Percentiles rank a stretch among this genome's conserved stretches.
These are phyloP conservation scores for Grigorovia jiainica DNA, from an alignment of 805 yeast genomes.

Conservation along the genomic window DNA sequence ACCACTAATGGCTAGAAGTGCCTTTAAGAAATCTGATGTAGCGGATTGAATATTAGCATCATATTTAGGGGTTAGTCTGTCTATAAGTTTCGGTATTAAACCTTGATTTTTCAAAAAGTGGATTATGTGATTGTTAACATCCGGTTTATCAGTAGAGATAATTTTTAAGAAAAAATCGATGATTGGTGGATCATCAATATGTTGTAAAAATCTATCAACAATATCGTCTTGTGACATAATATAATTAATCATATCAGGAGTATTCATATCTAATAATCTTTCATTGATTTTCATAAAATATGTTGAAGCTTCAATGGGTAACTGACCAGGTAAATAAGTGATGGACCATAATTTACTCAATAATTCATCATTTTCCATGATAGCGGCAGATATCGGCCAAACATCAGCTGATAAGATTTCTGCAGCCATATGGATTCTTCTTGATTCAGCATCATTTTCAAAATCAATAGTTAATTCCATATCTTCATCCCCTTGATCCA, in stretches of 20 bases:
- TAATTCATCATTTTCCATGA: conserved; percentile 62
- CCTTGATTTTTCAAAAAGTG: conserved; percentile 64
- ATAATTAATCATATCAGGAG: conserved; percentile 66
- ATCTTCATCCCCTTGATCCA: conserved; percentile 19
- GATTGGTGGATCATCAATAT: conserved; percentile 85
- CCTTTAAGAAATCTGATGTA: conserved; percentile 90
- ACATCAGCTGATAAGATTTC: conserved; percentile 87
- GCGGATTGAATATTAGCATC: conserved; percentile 78
- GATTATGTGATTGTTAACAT: conserved; percentile 78
- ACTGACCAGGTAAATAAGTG: conserved; percentile 56
- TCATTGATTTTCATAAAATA: conserved; percentile 89
- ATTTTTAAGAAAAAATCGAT: conserved; percentile 88
- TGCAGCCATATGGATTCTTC: conserved; percentile 64
- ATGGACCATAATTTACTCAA: conserved; percentile 71
- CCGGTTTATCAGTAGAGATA: conserved; percentile 88
- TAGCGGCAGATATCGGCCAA: conserved; percentile 87
- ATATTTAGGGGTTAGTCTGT: conserved; percentile 57
- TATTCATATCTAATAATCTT: conserved; percentile 78
- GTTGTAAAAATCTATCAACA: conserved; percentile 72
- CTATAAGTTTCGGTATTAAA: conserved; percentile 63
- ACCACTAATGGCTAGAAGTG: conserved; percentile 87
- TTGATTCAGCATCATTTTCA: conserved; percentile 30
- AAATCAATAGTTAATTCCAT: conserved; percentile 30
- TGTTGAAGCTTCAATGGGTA: conserved; percentile 70
- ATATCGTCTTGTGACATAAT: conserved; percentile 58